Evolutionary conservation across 2,329 filamentous ascomycete genomes (phyloP).

Genomic region (Fusarium lateritium): DNA sequence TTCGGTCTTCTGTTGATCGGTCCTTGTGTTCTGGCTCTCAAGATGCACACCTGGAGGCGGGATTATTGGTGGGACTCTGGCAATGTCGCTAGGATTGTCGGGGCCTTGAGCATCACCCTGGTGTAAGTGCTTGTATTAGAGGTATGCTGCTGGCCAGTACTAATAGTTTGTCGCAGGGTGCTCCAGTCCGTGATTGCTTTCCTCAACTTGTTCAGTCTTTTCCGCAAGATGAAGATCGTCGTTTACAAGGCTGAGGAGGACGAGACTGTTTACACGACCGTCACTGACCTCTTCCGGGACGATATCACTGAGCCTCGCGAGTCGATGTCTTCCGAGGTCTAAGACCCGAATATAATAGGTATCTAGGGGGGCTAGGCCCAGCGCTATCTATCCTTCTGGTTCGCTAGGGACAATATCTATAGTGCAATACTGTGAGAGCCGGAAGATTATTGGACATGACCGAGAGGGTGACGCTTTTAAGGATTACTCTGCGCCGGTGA

Average conservation of each 20-base stretch:
- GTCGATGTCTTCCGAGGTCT: constrained; percentile 38
- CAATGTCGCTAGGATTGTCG: not conserved
- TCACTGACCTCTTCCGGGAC: constrained; percentile 39
- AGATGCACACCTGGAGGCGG: not conserved
- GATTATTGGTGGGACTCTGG: not conserved
- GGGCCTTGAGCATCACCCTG: constrained; percentile 35
- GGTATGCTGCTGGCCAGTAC: not conserved
- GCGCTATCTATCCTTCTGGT: not conserved
- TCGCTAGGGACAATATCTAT: not conserved
- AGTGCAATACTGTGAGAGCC: not conserved
- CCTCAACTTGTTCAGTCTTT: constrained; percentile 36
- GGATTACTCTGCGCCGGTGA: not conserved
- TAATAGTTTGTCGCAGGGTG: constrained; percentile 18
- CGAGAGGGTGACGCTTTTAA: not conserved
- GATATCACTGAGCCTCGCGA: constrained; percentile 39
- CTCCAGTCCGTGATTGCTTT: constrained; percentile 33
- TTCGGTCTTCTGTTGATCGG: constrained; percentile 41
- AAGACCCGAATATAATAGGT: not conserved
- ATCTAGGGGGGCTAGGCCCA: not conserved
- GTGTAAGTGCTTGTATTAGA: constrained; percentile 29
- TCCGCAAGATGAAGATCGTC: constrained; percentile 39
- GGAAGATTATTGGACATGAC: not conserved
- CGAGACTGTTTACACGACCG: constrained; percentile 17
- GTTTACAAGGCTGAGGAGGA: constrained; percentile 40
- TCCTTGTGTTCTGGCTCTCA: constrained; percentile 25